Conservation (phyloP, 2,329 filamentous ascomycete genomes). For the Penicillium vulpinum region DNA sequence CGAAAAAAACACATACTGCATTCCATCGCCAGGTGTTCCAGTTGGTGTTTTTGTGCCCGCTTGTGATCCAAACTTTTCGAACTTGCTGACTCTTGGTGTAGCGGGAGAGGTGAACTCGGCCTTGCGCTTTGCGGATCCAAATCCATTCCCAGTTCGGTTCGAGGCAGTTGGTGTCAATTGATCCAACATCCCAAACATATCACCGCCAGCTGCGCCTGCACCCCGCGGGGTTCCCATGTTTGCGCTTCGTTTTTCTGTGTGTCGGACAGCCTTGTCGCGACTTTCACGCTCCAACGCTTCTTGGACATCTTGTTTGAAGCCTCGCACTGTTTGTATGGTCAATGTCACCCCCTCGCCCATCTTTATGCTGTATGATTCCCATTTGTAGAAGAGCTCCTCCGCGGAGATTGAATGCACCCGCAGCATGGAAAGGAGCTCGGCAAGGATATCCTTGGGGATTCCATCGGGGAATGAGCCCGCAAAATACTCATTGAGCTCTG, state of each 20-base stretch:
- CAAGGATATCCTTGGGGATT: constrained; percentile 73
- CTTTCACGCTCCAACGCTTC: constrained; percentile 78
- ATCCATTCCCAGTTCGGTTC: constrained; percentile 32
- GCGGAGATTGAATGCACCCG: constrained; percentile 75
- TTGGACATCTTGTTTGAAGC: constrained; percentile 83
- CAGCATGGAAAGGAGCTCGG: constrained; percentile 82
- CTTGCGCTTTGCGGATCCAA: constrained; percentile 55
- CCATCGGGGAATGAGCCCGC: constrained; percentile 53
- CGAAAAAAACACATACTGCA: constrained; percentile 39
- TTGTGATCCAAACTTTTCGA: constrained; percentile 54
- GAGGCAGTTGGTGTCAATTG: constrained; percentile 67
- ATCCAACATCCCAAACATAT: constrained; percentile 85
- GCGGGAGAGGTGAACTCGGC: constrained; percentile 51
- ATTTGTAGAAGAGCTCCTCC: constrained; percentile 95
- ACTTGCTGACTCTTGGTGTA: constrained; percentile 44
- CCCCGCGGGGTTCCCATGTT: constrained; percentile 62
- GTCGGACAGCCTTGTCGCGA: constrained; percentile 61
- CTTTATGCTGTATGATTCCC: constrained; percentile 96
- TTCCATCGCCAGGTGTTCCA: constrained; percentile 30
- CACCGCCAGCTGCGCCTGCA: constrained; percentile 54
- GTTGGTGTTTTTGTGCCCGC: constrained; percentile 41
- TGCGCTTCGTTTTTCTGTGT: constrained; percentile 62
- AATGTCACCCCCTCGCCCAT: constrained; percentile 81
- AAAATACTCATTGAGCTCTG: constrained; percentile 62
- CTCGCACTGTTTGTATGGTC: constrained; percentile 68